Conservation (phyloP, 2,329 filamentous ascomycete genomes). For the Exophiala calicioides region DNA sequence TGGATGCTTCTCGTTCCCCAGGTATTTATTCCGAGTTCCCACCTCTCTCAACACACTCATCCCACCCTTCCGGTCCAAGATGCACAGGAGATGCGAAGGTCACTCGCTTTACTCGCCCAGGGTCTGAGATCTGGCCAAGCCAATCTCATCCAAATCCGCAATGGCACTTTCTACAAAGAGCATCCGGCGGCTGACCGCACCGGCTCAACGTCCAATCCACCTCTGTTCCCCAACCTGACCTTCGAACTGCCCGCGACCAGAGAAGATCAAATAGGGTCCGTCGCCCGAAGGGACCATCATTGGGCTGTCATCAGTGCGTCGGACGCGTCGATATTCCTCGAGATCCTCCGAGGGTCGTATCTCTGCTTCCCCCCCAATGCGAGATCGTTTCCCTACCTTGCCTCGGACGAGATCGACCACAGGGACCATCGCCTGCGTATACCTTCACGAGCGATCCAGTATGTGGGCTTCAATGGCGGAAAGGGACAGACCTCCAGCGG, state of each 20-base stretch:
- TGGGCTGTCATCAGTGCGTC: slow-evolving; percentile 84
- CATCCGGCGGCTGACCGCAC: slow-evolving; percentile 58
- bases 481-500: slow-evolving; percentile 56
- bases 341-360: slow-evolving; percentile 73
- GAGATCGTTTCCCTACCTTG: slow-evolving; percentile 76
- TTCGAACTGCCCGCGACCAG: slow-evolving; percentile 65
- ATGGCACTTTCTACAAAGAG: slow-evolving; percentile 80
- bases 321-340: slow-evolving; percentile 79
- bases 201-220: slow-evolving; percentile 60
- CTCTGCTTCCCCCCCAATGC: slow-evolving; percentile 74
- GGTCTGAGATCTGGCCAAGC: slow-evolving; percentile 3
- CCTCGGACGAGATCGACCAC: slow-evolving; percentile 59
- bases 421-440: slow-evolving; percentile 55
- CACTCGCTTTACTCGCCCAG: slow-evolving; percentile 18
- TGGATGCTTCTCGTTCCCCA: too few species aligned
- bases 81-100: slow-evolving; percentile 22
- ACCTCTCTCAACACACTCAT: too few species aligned
- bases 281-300: slow-evolving; percentile 49
- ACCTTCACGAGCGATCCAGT: slow-evolving; percentile 71
- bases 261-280: slow-evolving; percentile 38
- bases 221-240: slow-evolving; percentile 70
- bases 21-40: too few species aligned
- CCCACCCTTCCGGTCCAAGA: background rate
- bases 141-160: slow-evolving; percentile 68
- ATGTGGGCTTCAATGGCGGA: slow-evolving; percentile 87